phyloP scores from a whole-genome alignment of 2,329 filamentous ascomycete genomes.

The Sporothrix luriei region DNA sequence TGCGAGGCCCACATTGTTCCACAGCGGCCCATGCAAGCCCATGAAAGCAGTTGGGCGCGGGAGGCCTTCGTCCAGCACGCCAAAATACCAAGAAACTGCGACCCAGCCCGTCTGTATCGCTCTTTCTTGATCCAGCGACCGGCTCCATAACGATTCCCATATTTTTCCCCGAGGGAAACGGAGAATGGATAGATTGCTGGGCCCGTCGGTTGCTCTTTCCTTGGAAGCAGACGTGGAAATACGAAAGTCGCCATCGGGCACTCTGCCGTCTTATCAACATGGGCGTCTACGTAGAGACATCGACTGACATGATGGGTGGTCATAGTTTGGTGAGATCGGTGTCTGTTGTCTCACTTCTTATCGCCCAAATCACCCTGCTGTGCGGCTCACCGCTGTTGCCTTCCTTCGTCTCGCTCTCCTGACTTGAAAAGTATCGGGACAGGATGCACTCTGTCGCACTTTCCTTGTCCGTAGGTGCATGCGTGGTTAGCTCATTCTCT shows the following conservation, averaged over 20 bases:
- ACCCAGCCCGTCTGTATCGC: not conserved
- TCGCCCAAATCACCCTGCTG: not conserved
- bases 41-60: not conserved
- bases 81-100: slow-evolving; percentile 6
- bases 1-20: not conserved
- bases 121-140: not conserved
- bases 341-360: slow-evolving; percentile 19
- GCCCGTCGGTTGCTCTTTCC: slow-evolving; percentile 2
- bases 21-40: not conserved
- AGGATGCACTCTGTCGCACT: not conserved
- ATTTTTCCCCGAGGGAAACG: not conserved
- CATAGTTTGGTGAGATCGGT: slow-evolving; percentile 1
- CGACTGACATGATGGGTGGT: not conserved
- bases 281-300: not conserved
- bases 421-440: not conserved
- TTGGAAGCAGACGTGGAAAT: not conserved
- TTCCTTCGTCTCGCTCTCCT: not conserved
- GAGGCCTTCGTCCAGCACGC: slow-evolving; percentile 1
- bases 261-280: slow-evolving; percentile 12
- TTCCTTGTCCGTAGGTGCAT: not conserved
- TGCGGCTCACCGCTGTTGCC: slow-evolving; percentile 1
- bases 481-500: not conserved
- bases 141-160: not conserved
- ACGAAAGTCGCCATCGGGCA: not conserved
- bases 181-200: not conserved